Evolutionary conservation across 1,284 basidiomycete genomes (phyloP), one percentile per base, ranked within the genome.

Genomic region (Mycena sp.): DNA sequence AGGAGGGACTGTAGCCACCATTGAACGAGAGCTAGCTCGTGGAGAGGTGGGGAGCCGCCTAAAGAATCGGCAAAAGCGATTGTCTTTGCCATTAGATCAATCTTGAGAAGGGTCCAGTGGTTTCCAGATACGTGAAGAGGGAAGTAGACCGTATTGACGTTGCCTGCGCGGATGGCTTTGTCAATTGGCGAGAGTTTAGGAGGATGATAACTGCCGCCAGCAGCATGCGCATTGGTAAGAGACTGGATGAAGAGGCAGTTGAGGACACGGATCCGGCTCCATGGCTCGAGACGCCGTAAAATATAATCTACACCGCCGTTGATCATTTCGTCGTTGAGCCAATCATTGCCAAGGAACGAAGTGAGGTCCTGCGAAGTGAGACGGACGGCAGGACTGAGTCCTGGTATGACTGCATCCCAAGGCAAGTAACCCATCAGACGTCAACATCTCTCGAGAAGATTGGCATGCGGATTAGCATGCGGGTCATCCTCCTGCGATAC

Each of bases 241-340:
- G 41, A n/a, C 17, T 45, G 50, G 26, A 53, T 53, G 25, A 60
- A 53, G 1, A 60, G 58, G 28, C 58, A 60, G 19, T 60, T 60
- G 14, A 46, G 41, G 26, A 60, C 45, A 2, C 49, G 49, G 9
- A 44, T 14, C 0, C 49, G 50, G 25, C 52, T 44, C 17, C 44
- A 30, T 16, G 29, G 32, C 9, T 17, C 43, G 2, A 59, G 11
- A 2, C 61, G 51, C 11, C 35, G 46, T 9, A 43, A 25, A 9
- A 68, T 45, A 37, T 58, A 41, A 43, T 68, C 64, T 3, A 45
- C 25, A 25, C 57, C 58, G 25, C 55, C 55, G 41, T 68, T 58
- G n/a, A 68, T 59, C 25, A 63, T 56, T 16, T 65, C 61, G 40
- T 66, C 60, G 17, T 41, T 57, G 11, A 67, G 58, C 65, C 65